Evolutionary conservation across 2,329 filamentous ascomycete genomes (phyloP), one percentile per base, ranked within the genome.

Genomic region (Helminthosporium solani): DNA sequence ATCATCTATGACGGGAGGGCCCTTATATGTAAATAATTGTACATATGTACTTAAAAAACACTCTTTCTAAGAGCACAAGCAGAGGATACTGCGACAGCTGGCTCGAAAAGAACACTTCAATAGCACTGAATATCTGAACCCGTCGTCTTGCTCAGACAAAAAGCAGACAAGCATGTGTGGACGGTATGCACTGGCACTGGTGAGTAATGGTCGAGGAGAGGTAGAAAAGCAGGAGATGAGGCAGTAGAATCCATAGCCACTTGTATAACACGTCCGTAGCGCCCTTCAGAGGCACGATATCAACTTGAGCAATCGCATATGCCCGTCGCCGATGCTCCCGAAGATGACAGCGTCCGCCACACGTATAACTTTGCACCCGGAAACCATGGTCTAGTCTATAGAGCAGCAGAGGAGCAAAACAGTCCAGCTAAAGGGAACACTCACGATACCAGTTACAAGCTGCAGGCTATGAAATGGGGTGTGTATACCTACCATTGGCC

Each of bases 401-500:
- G 90, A 48, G 89, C 89, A 27, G 83, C 43, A 53, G 18, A 34
- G 43, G 37, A 40, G 42, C 33, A 16, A 49, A 57, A 31, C 40
- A 54, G 54, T 9, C 42, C 47, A 9, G 15, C 33, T 20, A 46
- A 50, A 14, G 45, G 44, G 53, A 33, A 64, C 58, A 28, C 59
- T 59, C 25, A 46, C 21, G 66, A 73, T 47, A 77, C 78, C 8
- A 83, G 73, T 56, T 96, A 95, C 74, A 92, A 88, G 68, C 75
- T 99, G 7, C 90, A 96, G 67, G 79, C 84, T 2, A 97, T 97
- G 88, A 92, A 90, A 78, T 99, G 94, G 94, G 94, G 75, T 73
- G 55, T 34, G 60, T 59, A 6, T 33, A 9, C 3, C 36, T 27
- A 5, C 19, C 7, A 30, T 39, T 28, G 25, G 15, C 44, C 19